phyloP scores from a whole-genome alignment of 78 protist genomes.

The Speleostelium caveatum region DNA sequence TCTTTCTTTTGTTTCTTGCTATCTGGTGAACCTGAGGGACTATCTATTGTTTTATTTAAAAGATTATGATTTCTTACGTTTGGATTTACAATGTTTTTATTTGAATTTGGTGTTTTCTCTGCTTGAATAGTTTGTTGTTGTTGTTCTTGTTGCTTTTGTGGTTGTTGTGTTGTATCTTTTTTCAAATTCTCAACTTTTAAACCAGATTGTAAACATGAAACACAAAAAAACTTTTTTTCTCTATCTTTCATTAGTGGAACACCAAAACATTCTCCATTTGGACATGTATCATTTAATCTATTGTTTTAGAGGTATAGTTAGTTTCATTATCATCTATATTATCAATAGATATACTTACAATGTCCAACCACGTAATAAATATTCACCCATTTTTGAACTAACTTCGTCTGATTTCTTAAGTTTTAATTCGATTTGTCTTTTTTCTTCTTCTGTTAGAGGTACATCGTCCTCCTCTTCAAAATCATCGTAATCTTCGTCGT shows the following conservation, averaged over 20 bases:
- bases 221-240: conserved; percentile 58
- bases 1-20: conserved; percentile 42
- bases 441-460: conserved; percentile 42
- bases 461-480: conserved; percentile 60
- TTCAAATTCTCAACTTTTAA: conserved; percentile 1
- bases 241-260: conserved; percentile 67
- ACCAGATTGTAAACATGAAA: conserved; percentile 41
- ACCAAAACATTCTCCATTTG: conserved; percentile 52
- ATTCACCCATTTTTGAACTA: conserved; percentile 64
- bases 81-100: background rate
- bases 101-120: background rate
- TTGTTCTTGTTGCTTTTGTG: background rate
- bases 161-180: background rate
- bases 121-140: background rate
- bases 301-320: no score
- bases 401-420: conserved; percentile 65
- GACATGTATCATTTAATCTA: conserved; percentile 63
- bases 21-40: conserved; percentile 17
- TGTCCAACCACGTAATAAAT: conserved; percentile 53
- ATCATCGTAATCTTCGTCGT: conserved; percentile 4
- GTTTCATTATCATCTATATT: background rate
- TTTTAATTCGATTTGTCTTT: conserved; percentile 30
- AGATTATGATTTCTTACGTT: background rate
- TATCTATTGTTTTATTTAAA: background rate
- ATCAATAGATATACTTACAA: background rate